These are phyloP conservation scores for Alternaria panax DNA, from an alignment of 2,329 filamentous ascomycete genomes.

Conservation along the genomic window DNA sequence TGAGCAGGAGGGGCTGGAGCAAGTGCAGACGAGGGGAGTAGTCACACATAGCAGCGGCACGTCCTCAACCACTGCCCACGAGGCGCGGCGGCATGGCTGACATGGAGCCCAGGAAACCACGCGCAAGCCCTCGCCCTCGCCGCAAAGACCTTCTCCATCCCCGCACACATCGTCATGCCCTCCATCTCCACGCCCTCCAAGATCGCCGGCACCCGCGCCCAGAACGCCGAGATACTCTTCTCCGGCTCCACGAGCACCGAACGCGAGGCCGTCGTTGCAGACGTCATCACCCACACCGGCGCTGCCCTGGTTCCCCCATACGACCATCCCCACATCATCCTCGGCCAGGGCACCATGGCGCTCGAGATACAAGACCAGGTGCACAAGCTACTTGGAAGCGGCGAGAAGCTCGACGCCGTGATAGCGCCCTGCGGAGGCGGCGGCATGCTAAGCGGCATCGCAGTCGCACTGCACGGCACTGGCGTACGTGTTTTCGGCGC, in stretches of 20 bases:
- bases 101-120: constrained; percentile 75
- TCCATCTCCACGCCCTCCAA: constrained; percentile 84
- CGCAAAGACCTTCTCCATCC: constrained; percentile 74
- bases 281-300: constrained; percentile 74
- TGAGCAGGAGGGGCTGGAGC: constrained; percentile 57
- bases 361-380: constrained; percentile 84
- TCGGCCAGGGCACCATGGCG: constrained; percentile 90
- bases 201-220: constrained; percentile 79
- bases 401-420: constrained; percentile 58
- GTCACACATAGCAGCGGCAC: constrained; percentile 89
- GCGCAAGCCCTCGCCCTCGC: constrained; percentile 91
- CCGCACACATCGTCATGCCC: constrained; percentile 92
- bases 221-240: constrained; percentile 81
- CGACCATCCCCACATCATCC: constrained; percentile 88
- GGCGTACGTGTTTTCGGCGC: constrained; percentile 82
- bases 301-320: constrained; percentile 88
- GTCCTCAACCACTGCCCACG: constrained; percentile 12
- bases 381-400: constrained; percentile 55
- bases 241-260: constrained; percentile 81
- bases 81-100: not conserved
- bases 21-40: constrained; percentile 69
- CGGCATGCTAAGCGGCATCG: constrained; percentile 84
- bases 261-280: constrained; percentile 77
- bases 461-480: constrained; percentile 76
- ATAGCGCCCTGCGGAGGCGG: constrained; percentile 88